These are phyloP conservation scores for Fusarium sp. DNA, from an alignment of 2,329 filamentous ascomycete genomes.

Conservation along the genomic window DNA sequence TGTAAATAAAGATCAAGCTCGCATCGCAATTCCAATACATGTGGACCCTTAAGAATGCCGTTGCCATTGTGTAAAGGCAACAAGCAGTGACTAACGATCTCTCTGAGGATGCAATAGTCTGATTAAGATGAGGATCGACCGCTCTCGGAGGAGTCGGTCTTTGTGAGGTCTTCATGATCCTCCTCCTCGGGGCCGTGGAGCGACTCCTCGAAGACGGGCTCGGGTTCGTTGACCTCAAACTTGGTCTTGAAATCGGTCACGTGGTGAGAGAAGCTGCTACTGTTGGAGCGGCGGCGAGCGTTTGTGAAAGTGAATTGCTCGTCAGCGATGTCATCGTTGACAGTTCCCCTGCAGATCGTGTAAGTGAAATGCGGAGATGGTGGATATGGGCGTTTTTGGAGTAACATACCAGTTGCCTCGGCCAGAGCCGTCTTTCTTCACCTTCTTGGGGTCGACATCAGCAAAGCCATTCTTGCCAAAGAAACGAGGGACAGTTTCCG, in stretches of 20 bases:
- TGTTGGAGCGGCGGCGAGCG: constrained; percentile 92
- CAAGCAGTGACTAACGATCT: constrained; percentile 42
- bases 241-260: constrained; percentile 92
- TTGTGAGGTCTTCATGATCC: constrained; percentile 67
- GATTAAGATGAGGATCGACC: constrained; percentile 67
- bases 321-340: constrained; percentile 87
- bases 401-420: constrained; percentile 89
- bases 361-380: constrained; percentile 31
- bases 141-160: constrained; percentile 72
- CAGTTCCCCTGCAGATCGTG: constrained; percentile 74
- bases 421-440: constrained; percentile 95
- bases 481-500: constrained; percentile 87
- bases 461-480: constrained; percentile 89
- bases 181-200: constrained; percentile 77
- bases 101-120: constrained; percentile 50
- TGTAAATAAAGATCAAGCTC: constrained; percentile 37
- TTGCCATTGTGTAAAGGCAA: constrained; percentile 50
- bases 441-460: constrained; percentile 88
- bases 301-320: constrained; percentile 87
- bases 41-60: constrained; percentile 35
- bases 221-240: constrained; percentile 89
- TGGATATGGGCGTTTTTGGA: not conserved
- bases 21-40: constrained; percentile 39
- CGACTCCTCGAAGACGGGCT: constrained; percentile 92
- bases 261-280: constrained; percentile 78